phyloP scores from a whole-genome alignment of 805 yeast genomes.

The Alloascoidea hylecoeti region DNA sequence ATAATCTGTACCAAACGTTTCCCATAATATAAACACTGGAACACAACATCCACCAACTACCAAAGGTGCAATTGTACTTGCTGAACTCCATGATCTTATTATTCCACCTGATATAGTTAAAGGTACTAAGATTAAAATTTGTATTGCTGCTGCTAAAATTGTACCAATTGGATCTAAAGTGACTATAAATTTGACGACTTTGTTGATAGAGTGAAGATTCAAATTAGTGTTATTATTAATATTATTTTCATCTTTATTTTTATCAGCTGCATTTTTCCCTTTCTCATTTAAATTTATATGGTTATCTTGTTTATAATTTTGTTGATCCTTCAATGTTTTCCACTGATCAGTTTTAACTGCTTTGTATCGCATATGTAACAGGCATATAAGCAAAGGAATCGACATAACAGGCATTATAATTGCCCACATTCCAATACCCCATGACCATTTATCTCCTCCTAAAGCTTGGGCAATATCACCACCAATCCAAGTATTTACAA shows the following conservation, averaged over 20 bases:
- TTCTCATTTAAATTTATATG: too few species aligned
- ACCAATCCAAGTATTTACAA: constrained; percentile 53
- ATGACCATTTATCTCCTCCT: constrained; percentile 25
- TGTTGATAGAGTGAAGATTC: too few species aligned
- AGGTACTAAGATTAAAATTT: constrained; percentile 48
- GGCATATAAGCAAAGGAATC: constrained; percentile 33
- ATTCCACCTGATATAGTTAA: constrained; percentile 53
- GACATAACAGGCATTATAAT: constrained; percentile 45
- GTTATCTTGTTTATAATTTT: background rate
- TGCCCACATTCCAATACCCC: constrained; percentile 60
- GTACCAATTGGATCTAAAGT: constrained; percentile 28
- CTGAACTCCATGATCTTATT: constrained; percentile 30
- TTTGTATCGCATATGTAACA: constrained; percentile 34
- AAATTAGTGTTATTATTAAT: too few species aligned
- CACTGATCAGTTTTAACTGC: constrained; percentile 32
- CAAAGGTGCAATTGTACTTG: constrained; percentile 41
- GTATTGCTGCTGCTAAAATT: constrained; percentile 27
- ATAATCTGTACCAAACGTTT: constrained; percentile 31
- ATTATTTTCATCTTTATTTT: too few species aligned
- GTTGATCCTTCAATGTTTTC: background rate
- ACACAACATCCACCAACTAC: constrained; percentile 41
- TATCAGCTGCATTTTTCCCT: too few species aligned
- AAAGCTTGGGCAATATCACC: constrained; percentile 26
- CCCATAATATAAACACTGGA: constrained; percentile 42
- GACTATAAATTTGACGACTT: too few species aligned